Evolutionary conservation across 2,329 filamentous ascomycete species (phyloP).

Genomic region (Trichoderma endophyticum): DNA sequence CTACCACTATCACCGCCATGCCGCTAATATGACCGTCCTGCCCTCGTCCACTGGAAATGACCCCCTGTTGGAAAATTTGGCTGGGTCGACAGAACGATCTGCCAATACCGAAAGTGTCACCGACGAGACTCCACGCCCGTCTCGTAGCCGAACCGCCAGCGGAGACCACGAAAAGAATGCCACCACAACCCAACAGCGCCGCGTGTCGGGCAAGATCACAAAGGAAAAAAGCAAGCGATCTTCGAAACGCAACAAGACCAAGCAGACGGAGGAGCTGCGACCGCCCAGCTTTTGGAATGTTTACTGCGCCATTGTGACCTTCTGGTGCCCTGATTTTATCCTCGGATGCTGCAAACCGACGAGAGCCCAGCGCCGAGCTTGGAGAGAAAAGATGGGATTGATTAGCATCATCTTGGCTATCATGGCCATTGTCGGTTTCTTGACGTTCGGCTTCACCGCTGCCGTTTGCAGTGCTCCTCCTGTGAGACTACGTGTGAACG

Average conservation of each 20-base stretch:
- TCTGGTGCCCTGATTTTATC: conserved; percentile 87
- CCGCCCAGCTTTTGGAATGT: conserved; percentile 91
- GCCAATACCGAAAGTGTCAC: conserved; percentile 46
- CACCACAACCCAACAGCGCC: conserved; percentile 36
- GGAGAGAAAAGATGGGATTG: conserved; percentile 96
- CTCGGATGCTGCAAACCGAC: conserved; percentile 83
- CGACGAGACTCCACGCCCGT: conserved; percentile 38
- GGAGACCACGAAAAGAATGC: conserved; percentile 34
- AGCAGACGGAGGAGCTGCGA: conserved; percentile 59
- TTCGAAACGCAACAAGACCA: conserved; percentile 50
- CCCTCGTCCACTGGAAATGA: conserved; percentile 93
- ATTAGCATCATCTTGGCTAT: conserved; percentile 90
- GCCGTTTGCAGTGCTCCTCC: conserved; percentile 76
- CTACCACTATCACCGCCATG: conserved; percentile 93
- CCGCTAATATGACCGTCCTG: conserved; percentile 83
- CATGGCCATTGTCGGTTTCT: conserved; percentile 84
- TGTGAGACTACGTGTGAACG: conserved; percentile 73
- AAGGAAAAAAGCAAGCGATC: conserved; percentile 56
- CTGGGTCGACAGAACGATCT: conserved; percentile 58
- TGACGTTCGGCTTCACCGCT: conserved; percentile 94
- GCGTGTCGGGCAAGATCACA: conserved; percentile 59
- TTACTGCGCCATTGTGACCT: conserved; percentile 90
- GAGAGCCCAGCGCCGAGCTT: conserved; percentile 85
- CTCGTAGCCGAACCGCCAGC: conserved; percentile 34
- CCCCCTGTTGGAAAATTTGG: conserved; percentile 75